Evolutionary conservation across 768 basidiomycete species (phyloP), one percentile per base, ranked within the genome.

Genomic region (Grammothele lineata): DNA sequence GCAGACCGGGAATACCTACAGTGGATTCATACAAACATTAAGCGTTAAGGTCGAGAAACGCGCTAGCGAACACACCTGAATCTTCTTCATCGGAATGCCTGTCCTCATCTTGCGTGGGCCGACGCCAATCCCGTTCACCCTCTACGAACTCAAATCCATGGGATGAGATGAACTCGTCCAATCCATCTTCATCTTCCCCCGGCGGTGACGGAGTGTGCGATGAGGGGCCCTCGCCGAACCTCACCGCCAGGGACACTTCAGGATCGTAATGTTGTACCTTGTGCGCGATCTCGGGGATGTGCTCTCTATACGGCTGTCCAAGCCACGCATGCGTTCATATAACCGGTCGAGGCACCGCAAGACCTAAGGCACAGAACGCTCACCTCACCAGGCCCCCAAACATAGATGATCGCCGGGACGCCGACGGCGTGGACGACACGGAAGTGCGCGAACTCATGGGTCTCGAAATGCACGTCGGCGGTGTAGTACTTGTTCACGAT

Each of bases 401-500:
- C 77, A 55, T 81, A 90, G 35, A 92, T 68, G 24, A 90, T 64
- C 9, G 90, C 90, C 18, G 89, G 87, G 5, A 80, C 73, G 37
- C 69, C 66, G 30, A 66, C 65, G 15, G 75, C 66, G 17, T 70
- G 62, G 37, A 70, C 61, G 15, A 71, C 64, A 24, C 62, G 63
- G 49, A 78, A 69, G 10, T 72, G 69, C 24, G 69, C 65, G 43
- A 80, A 61, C 15, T 73, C 67, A 45, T 74, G 73, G 10, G 73
- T 67, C 26, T 78, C 67, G 59, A 92, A 90, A 50, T 81, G 79
- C 6, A 92, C 84, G 48, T 76, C 70, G 1, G 89, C 90, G 12
- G 77, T 77, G 67, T 92, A 92, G 65, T 92, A 92, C 62, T 78
- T 83, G 70, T 91, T 91, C 42, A 67, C 65, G 51, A 91, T 85